Percentiles rank a stretch among this genome's conserved stretches.
These are phyloP conservation scores for Eucalyptus cloeziana DNA, from an alignment of 345 rosid species.

Conservation along the genomic window DNA sequence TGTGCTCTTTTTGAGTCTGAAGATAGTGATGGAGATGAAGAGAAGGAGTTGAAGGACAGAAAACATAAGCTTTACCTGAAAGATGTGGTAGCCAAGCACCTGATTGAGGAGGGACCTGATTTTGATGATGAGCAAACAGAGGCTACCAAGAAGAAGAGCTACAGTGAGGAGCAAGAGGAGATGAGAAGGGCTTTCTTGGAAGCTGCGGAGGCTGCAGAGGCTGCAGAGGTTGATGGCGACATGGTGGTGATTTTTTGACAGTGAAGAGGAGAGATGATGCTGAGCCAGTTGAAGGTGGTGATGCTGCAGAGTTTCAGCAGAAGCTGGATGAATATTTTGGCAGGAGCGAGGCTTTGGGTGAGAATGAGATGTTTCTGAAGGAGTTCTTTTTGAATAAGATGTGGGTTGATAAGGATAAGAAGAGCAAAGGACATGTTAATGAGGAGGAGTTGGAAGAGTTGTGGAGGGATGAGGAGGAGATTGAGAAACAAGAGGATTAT, in stretches of 20 bases:
- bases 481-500: slow-evolving; percentile 48
- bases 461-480: slow-evolving; percentile 40
- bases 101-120: slow-evolving; percentile 69
- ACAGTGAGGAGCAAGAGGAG: slow-evolving; percentile 53
- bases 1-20: slow-evolving; percentile 36
- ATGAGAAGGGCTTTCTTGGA: slow-evolving; percentile 35
- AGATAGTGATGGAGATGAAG: slow-evolving; percentile 6
- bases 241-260: slow-evolving; percentile 29
- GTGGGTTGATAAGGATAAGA: slow-evolving; percentile 56
- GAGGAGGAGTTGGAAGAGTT: slow-evolving; percentile 35
- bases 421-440: slow-evolving; percentile 11
- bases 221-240: slow-evolving; percentile 18
- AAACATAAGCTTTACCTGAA: slow-evolving; percentile 42
- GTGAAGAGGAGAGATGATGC: slow-evolving; percentile 21
- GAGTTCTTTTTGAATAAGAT: slow-evolving; percentile 53
- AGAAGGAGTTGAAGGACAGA: slow-evolving; percentile 11
- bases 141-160: slow-evolving; percentile 11
- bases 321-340: slow-evolving; percentile 60
- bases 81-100: slow-evolving; percentile 58
- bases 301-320: slow-evolving; percentile 19
- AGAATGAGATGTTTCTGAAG: slow-evolving; percentile 43
- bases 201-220: slow-evolving; percentile 35
- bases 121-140: slow-evolving; percentile 18
- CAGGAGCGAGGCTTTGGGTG: slow-evolving; percentile 25
- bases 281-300: slow-evolving; percentile 9